Evolutionary conservation across 2,329 filamentous ascomycete genomes (phyloP), one percentile per base, ranked within the genome.

Genomic region (Nannizziopsis arthrosporioides): DNA sequence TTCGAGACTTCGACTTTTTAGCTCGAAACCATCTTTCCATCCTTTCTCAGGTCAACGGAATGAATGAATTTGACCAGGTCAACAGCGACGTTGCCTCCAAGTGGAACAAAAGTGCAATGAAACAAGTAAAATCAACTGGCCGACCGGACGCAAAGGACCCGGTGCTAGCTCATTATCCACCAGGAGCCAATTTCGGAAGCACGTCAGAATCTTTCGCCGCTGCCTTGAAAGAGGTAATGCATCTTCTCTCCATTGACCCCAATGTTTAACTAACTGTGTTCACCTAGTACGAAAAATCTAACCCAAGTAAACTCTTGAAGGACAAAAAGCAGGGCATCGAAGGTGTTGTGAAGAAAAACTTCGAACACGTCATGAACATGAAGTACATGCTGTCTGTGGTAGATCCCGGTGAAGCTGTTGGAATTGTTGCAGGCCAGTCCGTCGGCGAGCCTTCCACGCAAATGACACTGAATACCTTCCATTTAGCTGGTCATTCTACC

Each of bases 381-480:
- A 94, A 96, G 64, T 98, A 96, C 61, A 75, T 96, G 56, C 84
- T 83, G 57, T 94, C 89, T 1, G 76, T 95, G 7, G 84, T 95
- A 18, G 90, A 98, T 59, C 87, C 92, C 22, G 92, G 92, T 40
- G 93, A 98, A 70, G 90, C 92, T 19, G 89, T 98, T 19, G 92
- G 92, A 56, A 93, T 98, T 54, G 86, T 98, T 51, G 93, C 93
- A 44, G 89, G 89, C 8, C 92, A 98, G 68, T 96, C 90, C 30
- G 82, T 98, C 37, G 92, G 92, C 62, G 93, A 98, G 63, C 92
- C 93, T 7, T 95, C 89, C 2, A 98, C 92, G 9, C 92, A 98
- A 66, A 98, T 98, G 93, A 98, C 93, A 6, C 73, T 98, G 48
- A 98, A 98, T 70, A 98, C 93, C 22, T 98, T 98, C 78, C 92